Base-by-base conservation (phyloP, 2,329 filamentous ascomycete genomes). In the Talaromyces sp. region DNA sequence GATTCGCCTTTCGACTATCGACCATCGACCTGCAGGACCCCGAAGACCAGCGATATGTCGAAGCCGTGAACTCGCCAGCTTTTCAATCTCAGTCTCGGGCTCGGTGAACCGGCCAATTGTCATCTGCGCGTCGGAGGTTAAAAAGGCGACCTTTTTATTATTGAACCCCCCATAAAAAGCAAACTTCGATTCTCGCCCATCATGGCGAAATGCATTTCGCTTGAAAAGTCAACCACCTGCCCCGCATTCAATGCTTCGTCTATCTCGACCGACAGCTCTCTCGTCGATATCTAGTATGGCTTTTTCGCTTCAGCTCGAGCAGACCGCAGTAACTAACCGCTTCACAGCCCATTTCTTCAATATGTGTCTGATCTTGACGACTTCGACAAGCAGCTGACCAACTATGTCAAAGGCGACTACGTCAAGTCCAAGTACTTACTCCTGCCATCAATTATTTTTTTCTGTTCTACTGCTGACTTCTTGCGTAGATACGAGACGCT, bases 391-490 rank as follows among this genome's bases (percentile, higher is more conserved):
- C 83, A 89, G 69, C 77, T 99, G 69, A 80, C 77, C 56, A 79
- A 83, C 59, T 97, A 95, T 75, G 83, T 97, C 57, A 79, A 84
- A 59, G 88, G 86, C 41, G 83, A 81, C 64, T 97, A 92, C 77
- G 85, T 93, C 56, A 84, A 87, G 70, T 76, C 82, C 70, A 90
- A 95, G 92, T 97, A 82, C 35, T 24, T 35, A 8, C 58, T 24
- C 43, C 24, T 50, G 31, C 26, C 21, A 51, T 29, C 7, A 43
- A 24, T 3, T 27, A 24, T 3, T 27, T 21, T 14, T 2, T 17
- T 3, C 14, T 6, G 29, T 21, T 56, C 26, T 35, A 26, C n/a
- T 43, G 56, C 60, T 76, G 78, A 70, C n/a, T 24, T 65, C 27
- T 59, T 67, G 63, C 63, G 57, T 69, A 97, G 93, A 80, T 99